A percentile compares a stretch with the other conserved stretches of the same genome.
Evolutionary conservation across 108 stramenopile genomes (phyloP).

Genomic region (Nitzschia putrida): DNA sequence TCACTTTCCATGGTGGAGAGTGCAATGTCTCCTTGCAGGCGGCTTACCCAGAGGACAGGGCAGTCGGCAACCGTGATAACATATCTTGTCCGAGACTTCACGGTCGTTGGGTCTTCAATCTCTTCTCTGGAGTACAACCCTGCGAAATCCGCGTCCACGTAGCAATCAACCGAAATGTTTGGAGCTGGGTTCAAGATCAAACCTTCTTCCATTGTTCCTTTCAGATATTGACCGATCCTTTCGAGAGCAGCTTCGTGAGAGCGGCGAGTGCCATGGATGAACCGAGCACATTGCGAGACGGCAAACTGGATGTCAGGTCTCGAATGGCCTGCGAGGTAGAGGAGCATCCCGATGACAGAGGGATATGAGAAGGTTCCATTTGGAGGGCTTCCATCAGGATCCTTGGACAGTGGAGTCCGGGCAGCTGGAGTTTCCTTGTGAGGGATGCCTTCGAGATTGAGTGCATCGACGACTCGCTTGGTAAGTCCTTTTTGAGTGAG

Average conservation of each 20-base stretch:
- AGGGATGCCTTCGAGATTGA: neutral
- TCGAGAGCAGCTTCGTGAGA: constrained; percentile 43
- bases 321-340: constrained; percentile 28
- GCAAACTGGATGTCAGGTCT: constrained; percentile 39
- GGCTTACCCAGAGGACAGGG: constrained; percentile 46
- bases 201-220: constrained; percentile 36
- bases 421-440: neutral
- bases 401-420: neutral
- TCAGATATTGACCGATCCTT: constrained; percentile 45
- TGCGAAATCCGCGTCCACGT: constrained; percentile 53
- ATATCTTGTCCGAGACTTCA: constrained; percentile 27
- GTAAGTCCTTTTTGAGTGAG: constrained; percentile 44
- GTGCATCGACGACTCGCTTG: constrained; percentile 38
- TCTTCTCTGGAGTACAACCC: constrained; percentile 40
- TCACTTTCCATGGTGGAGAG: constrained; percentile 54
- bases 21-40: constrained; percentile 44
- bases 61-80: constrained; percentile 26
- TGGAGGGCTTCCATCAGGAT: neutral
- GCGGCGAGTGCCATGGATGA: constrained; percentile 29
- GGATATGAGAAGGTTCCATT: constrained; percentile 17
- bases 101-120: constrained; percentile 27
- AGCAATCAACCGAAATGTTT: constrained; percentile 24
- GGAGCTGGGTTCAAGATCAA: constrained; percentile 18
- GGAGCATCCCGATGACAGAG: constrained; percentile 42
- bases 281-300: constrained; percentile 40